phyloP scores from a whole-genome alignment of 805 yeast genomes.

The Saccharomycopsis malanga region DNA sequence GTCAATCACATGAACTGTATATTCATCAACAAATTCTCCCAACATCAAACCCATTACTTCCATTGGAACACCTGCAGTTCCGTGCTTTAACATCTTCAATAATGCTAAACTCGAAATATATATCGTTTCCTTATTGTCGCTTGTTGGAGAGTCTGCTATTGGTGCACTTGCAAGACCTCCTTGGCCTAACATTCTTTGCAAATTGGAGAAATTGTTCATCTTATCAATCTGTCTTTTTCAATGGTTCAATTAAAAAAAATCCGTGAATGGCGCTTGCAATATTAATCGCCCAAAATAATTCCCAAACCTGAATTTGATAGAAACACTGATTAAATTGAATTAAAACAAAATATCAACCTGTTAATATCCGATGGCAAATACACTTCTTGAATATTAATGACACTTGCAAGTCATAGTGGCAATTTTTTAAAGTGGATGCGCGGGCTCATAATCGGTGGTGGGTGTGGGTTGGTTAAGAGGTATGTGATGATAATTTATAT shows the following conservation, averaged over 20 bases:
- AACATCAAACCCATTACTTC: constrained; percentile 96
- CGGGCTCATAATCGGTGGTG: no score
- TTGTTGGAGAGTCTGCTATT: constrained; percentile 67
- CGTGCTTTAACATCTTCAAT: constrained; percentile 94
- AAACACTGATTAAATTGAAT: no score
- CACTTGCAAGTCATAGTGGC: no score
- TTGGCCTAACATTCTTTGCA: constrained; percentile 36
- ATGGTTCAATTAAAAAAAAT: not conserved
- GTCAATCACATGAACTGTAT: constrained; percentile 93
- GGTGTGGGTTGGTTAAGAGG: no score
- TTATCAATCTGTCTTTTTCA: no score
- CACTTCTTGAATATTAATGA: no score
- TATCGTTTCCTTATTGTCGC: constrained; percentile 94
- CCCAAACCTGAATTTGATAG: no score
- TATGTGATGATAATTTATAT: no score
- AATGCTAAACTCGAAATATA: constrained; percentile 93
- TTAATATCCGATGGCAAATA: no score
- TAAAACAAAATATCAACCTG: no score
- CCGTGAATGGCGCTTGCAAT: not conserved
- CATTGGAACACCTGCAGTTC: constrained; percentile 87
- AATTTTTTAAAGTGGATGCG: no score
- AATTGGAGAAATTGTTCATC: constrained; percentile 15
- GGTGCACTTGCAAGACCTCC: constrained; percentile 42
- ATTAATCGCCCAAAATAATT: no score
- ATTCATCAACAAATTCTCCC: constrained; percentile 96